Percentiles rank a stretch among this genome's conserved stretches.
These are phyloP conservation scores for Ceratobasidium sp. DNA, from an alignment of 1,284 basidiomycete genomes.

Conservation along the genomic window DNA sequence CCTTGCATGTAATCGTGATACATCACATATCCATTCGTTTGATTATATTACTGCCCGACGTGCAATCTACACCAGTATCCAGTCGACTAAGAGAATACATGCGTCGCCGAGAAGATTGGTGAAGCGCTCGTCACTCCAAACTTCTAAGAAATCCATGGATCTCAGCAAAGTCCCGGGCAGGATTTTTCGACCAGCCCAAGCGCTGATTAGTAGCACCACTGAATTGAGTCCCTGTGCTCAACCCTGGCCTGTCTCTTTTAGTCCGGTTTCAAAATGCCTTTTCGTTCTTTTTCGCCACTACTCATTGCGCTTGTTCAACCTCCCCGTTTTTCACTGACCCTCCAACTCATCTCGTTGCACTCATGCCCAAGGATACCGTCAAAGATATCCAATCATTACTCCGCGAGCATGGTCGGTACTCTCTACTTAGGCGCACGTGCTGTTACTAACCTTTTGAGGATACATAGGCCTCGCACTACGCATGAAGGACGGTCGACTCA, in stretches of 20 bases:
- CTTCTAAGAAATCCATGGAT: not conserved
- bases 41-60: slow-evolving; percentile 82
- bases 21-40: slow-evolving; percentile 57
- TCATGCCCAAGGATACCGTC: not conserved
- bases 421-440: not conserved
- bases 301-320: not conserved
- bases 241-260: slow-evolving; percentile 6
- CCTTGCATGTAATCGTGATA: no score
- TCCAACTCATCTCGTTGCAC: not conserved
- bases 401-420: not conserved
- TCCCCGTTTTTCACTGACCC: not conserved
- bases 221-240: slow-evolving; percentile 3
- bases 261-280: slow-evolving; percentile 3
- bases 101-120: not conserved
- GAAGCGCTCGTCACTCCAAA: not conserved
- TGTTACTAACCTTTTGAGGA: not conserved
- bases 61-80: not conserved
- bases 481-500: not conserved
- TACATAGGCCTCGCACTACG: not conserved
- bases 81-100: not conserved
- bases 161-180: not conserved
- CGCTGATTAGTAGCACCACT: not conserved
- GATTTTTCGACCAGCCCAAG: not conserved
- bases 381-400: not conserved
- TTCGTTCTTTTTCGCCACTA: slow-evolving; percentile 1